These are phyloP conservation scores for Lophium mytilinum DNA, from an alignment of 495 filamentous ascomycete genomes.

Conservation along the genomic window DNA sequence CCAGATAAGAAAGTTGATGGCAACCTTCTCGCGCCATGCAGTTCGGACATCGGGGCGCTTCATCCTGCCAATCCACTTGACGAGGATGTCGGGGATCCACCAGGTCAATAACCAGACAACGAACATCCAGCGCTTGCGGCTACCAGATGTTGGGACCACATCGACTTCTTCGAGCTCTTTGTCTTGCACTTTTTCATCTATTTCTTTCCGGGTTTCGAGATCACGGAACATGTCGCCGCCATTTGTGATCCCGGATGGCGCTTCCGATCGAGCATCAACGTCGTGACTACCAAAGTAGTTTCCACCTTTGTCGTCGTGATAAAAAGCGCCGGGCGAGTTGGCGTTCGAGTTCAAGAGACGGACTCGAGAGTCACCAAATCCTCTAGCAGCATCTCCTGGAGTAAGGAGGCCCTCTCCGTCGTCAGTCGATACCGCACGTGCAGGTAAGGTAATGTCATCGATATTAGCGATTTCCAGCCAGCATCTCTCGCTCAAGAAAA, in stretches of 20 bases:
- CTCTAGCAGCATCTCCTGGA: slow-evolving; percentile 39
- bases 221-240: slow-evolving; percentile 97
- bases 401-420: slow-evolving; percentile 39
- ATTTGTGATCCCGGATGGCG: slow-evolving; percentile 78
- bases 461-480: slow-evolving; percentile 84
- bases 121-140: slow-evolving; percentile 85
- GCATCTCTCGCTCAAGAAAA: slow-evolving; percentile 91
- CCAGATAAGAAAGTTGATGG: slow-evolving; percentile 98
- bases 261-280: slow-evolving; percentile 79
- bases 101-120: slow-evolving; percentile 82
- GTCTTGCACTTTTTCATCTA: slow-evolving; percentile 92
- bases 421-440: slow-evolving; percentile 35
- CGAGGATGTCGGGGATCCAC: slow-evolving; percentile 76
- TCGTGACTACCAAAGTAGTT: slow-evolving; percentile 80
- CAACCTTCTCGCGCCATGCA: slow-evolving; percentile 95
- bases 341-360: slow-evolving; percentile 54
- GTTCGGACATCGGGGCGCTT: slow-evolving; percentile 85
- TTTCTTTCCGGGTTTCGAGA: slow-evolving; percentile 83
- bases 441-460: slow-evolving; percentile 47
- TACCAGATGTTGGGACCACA: slow-evolving; percentile 64
- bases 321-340: slow-evolving; percentile 49
- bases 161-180: slow-evolving; percentile 88
- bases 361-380: slow-evolving; percentile 62
- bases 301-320: slow-evolving; percentile 63
- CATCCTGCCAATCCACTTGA: slow-evolving; percentile 74